Conservation (phyloP, 164 flowering plant species). For the Liriodendron chinense region DNA sequence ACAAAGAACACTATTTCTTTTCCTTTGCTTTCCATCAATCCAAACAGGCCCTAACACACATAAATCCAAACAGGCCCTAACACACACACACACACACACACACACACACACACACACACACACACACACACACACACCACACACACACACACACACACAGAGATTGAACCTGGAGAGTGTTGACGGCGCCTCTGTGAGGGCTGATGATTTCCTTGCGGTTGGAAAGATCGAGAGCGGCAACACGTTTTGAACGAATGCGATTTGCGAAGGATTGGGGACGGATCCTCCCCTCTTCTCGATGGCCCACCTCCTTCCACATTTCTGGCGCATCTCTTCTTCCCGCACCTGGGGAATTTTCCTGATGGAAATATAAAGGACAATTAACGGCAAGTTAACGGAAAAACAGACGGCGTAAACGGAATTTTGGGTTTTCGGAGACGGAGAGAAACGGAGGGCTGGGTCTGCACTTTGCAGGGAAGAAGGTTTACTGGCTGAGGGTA, state of each 20-base stretch:
- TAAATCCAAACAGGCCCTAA: no score
- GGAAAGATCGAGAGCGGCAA: constrained; percentile 66
- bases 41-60: no score
- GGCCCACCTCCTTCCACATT: constrained; percentile 84
- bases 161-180: constrained; percentile 77
- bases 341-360: neutral
- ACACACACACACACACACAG: constrained; percentile 1
- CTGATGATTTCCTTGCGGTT: constrained; percentile 81
- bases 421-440: neutral
- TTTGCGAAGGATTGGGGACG: constrained; percentile 56
- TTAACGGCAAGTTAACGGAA: neutral
- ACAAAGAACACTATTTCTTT: no score
- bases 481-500: neutral
- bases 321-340: constrained; percentile 51
- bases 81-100: no score
- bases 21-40: no score
- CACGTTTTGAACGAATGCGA: constrained; percentile 54
- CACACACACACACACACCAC: no score
- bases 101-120: neutral
- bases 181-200: constrained; percentile 74
- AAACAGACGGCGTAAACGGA: no score
- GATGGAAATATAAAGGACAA: neutral
- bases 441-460: neutral
- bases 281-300: constrained; percentile 74
- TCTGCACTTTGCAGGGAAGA: neutral